Evolutionary conservation across 441 rosid species (phyloP), one percentile per base, ranked within the genome.

Genomic region (Dalechampia spathulata): DNA sequence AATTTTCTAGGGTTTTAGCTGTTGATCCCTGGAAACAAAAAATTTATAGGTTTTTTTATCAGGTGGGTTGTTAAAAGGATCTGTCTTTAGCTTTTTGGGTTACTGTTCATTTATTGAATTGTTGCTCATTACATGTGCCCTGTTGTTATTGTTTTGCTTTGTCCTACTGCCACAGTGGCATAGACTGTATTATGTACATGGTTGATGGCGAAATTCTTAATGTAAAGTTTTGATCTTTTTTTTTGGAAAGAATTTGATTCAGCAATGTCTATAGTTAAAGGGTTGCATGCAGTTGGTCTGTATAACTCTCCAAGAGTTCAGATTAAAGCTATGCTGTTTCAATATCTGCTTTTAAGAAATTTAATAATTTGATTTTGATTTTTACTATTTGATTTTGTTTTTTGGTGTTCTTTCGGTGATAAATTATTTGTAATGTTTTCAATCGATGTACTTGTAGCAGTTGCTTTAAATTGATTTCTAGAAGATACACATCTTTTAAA

Each of bases 1-100:
- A 13, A 8, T 71, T n/a, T n/a, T n/a, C n/a, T 60, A 51, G 62
- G 73, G 72, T 68, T 65, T 65, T 69, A 65, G 61, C 66, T 49
- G 56, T 55, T 69, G 42, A 63, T 75, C 43, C 58, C 63, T 46
- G 60, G 28, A 14, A 37, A 38, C 13, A 38, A 36, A 49, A 28
- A 50, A 46, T 15, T 49, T 54, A 26, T 34, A 16, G 39, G 37
- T 16, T 49, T 0, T 41, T 12, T 41, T 39, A 48, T 47, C 38
- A 34, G 27, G 62, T 60, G 57, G 57, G 49, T 49, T 55, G 23
- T 48, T 42, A 40, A 28, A 41, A n/a, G 64, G 56, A 58, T 68
- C 64, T 57, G 55, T 49, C 25, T 56, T 20, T 59, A 27, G 36
- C 48, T 28, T 26, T 49, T 9, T 32, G 5, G 61, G 21, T 46